Evolutionary conservation across 306 rosid species (phyloP).

Genomic region (Vigna hirtella): DNA sequence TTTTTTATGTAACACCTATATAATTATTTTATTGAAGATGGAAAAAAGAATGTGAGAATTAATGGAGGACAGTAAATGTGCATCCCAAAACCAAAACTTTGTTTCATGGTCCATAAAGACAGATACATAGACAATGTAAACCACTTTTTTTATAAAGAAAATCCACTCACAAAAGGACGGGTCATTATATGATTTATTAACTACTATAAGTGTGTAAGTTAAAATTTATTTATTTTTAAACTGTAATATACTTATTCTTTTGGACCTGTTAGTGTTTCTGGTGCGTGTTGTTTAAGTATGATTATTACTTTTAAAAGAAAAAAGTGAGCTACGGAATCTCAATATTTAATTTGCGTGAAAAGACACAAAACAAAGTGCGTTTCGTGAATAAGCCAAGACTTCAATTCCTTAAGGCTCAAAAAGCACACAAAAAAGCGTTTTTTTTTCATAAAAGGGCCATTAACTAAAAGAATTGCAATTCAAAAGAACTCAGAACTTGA

Average conservation of each 20-base stretch:
- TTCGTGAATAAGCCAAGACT: slow-evolving; percentile 5
- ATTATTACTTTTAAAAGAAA: background rate
- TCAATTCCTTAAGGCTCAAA: slow-evolving; percentile 44
- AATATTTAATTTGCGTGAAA: slow-evolving; percentile 37
- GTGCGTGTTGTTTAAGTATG: background rate
- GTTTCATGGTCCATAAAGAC: too few species aligned
- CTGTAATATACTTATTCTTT: background rate
- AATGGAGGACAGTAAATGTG: too few species aligned
- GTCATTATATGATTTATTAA: background rate
- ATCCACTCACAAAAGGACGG: background rate
- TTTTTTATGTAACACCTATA: too few species aligned
- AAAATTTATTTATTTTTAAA: background rate
- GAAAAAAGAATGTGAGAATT: too few species aligned
- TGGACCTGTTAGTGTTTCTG: too few species aligned
- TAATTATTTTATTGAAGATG: too few species aligned
- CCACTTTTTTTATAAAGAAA: too few species aligned
- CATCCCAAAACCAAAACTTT: too few species aligned
- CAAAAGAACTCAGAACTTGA: too few species aligned
- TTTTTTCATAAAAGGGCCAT: slow-evolving; percentile 8
- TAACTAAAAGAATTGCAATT: background rate
- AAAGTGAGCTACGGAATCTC: background rate
- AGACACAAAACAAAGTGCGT: slow-evolving; percentile 41
- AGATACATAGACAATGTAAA: too few species aligned
- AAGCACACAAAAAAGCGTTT: slow-evolving; percentile 10
- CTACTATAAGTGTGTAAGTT: background rate